phyloP scores from a whole-genome alignment of 2,329 filamentous ascomycete species.

The Cytospora chrysosperma region DNA sequence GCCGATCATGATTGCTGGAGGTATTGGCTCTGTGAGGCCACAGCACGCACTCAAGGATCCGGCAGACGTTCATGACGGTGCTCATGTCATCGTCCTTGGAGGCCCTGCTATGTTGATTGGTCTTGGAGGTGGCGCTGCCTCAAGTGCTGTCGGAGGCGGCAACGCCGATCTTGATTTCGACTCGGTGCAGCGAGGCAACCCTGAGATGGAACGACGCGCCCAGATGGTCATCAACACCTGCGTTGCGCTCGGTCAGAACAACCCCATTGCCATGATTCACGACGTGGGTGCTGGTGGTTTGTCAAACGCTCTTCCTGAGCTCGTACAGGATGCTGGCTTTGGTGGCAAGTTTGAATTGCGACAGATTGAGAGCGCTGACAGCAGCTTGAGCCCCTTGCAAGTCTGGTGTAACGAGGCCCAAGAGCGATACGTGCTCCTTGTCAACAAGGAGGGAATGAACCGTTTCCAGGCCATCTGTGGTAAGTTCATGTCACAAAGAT shows the following conservation, averaged over 20 bases:
- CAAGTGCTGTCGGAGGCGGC: constrained; percentile 80
- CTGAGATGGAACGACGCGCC: constrained; percentile 90
- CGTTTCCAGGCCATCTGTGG: constrained; percentile 67
- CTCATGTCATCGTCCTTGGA: constrained; percentile 87
- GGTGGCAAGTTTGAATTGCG: constrained; percentile 93
- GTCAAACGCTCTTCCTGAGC: constrained; percentile 74
- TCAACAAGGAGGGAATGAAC: constrained; percentile 78
- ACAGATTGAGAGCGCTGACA: constrained; percentile 86
- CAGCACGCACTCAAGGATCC: constrained; percentile 86
- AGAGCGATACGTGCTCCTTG: constrained; percentile 89
- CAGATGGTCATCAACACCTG: constrained; percentile 99
- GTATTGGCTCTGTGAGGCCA: constrained; percentile 87
- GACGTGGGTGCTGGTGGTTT: constrained; percentile 91
- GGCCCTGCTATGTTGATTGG: constrained; percentile 98
- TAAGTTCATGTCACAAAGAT: constrained; percentile 33
- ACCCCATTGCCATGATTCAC: constrained; percentile 94
- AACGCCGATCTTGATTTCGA: constrained; percentile 94
- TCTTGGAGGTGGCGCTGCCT: constrained; percentile 91
- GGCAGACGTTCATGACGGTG: constrained; percentile 77
- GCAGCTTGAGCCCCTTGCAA: constrained; percentile 89
- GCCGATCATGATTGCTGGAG: constrained; percentile 97
- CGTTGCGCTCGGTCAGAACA: constrained; percentile 76
- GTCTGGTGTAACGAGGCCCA: constrained; percentile 99
- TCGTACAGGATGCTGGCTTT: constrained; percentile 87
- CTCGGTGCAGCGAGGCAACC: constrained; percentile 94